phyloP scores from a whole-genome alignment of 2,329 filamentous ascomycete genomes.

The Ceratocystis diversiconidia region DNA sequence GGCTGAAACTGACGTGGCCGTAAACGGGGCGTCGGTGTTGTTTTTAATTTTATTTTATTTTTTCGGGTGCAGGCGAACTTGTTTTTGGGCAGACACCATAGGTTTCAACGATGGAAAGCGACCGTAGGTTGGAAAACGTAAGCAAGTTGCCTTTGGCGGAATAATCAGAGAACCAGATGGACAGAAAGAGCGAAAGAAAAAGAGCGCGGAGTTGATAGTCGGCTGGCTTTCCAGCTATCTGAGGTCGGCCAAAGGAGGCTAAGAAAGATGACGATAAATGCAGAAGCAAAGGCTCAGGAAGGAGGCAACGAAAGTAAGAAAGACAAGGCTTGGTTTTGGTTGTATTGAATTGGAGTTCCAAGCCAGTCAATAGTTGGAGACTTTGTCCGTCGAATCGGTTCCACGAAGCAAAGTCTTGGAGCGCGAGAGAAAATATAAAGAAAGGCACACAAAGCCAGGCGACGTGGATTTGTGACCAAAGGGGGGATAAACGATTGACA shows the following conservation, averaged over 20 bases:
- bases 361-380: not conserved
- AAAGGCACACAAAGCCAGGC: not conserved
- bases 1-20: not conserved
- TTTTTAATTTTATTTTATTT: too few relatives aligned
- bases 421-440: not conserved
- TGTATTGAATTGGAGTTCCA: not conserved
- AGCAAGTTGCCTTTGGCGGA: too few relatives aligned
- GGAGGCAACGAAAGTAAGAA: not conserved
- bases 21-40: too few relatives aligned
- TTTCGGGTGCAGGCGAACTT: too few relatives aligned
- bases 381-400: not conserved
- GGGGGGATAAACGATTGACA: not conserved
- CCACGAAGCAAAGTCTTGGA: not conserved
- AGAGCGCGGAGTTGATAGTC: not conserved
- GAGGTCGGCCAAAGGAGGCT: not conserved
- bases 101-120: too few relatives aligned
- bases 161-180: too few relatives aligned
- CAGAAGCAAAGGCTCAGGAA: not conserved
- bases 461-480: not conserved
- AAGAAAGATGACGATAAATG: conserved; percentile 13
- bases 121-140: too few relatives aligned
- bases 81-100: too few relatives aligned
- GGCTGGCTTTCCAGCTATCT: conserved; percentile 32
- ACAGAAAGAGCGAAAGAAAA: too few relatives aligned
- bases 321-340: not conserved